Evolutionary conservation across 768 basidiomycete species (phyloP).

Genomic region (Agrocybe chaxingu): DNA sequence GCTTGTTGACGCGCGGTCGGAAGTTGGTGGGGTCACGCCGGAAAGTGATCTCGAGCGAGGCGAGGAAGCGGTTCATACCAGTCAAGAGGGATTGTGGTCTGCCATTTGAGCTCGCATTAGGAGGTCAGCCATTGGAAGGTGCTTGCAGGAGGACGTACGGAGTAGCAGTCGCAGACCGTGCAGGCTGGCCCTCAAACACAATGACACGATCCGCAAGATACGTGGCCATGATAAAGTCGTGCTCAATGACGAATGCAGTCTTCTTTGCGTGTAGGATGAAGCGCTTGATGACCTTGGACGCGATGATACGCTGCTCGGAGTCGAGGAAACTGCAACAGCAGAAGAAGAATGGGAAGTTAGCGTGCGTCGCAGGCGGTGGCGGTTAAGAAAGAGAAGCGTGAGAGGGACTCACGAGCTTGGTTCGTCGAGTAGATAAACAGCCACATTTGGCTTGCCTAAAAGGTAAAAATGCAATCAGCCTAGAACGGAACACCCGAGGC

Average conservation of each 20-base stretch:
- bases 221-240: slow-evolving; percentile 99
- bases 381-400: neutral
- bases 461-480: slow-evolving; percentile 6
- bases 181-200: slow-evolving; percentile 87
- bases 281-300: slow-evolving; percentile 97
- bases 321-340: slow-evolving; percentile 75
- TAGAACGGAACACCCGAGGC: slow-evolving; percentile 1
- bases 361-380: neutral
- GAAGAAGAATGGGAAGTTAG: neutral
- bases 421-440: slow-evolving; percentile 95
- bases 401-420: slow-evolving; percentile 63
- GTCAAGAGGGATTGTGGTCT: slow-evolving; percentile 93
- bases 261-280: slow-evolving; percentile 97
- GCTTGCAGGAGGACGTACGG: slow-evolving; percentile 44
- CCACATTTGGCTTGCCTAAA: slow-evolving; percentile 69
- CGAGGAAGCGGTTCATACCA: slow-evolving; percentile 98
- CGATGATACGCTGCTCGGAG: slow-evolving; percentile 98
- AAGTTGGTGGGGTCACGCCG: slow-evolving; percentile 95
- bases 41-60: slow-evolving; percentile 96
- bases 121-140: neutral
- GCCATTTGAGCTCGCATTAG: neutral
- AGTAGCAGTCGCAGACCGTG: slow-evolving; percentile 83
- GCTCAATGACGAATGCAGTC: slow-evolving; percentile 98
- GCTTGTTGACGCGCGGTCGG: slow-evolving; percentile 85
- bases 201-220: slow-evolving; percentile 98